A percentile compares a stretch with the other conserved stretches of the same genome.
These are phyloP conservation scores for Aspergillus brunneoviolaceus DNA, from an alignment of 2,329 filamentous ascomycete genomes.

Conservation along the genomic window DNA sequence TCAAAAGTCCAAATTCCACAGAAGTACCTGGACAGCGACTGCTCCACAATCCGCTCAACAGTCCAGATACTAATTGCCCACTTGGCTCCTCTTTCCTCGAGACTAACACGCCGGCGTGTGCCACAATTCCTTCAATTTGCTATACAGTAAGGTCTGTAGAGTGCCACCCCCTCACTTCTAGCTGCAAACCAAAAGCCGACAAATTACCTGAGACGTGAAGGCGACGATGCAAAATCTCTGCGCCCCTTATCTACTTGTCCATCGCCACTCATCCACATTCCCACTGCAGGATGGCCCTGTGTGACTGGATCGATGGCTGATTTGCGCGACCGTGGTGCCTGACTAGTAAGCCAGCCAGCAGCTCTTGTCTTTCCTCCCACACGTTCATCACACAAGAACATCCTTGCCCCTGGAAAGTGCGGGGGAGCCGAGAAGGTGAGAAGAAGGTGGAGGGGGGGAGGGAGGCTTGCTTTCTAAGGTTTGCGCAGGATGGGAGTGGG, in stretches of 20 bases:
- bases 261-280: neutral
- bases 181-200: neutral
- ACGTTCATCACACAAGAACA: constrained; percentile 3
- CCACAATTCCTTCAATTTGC: neutral
- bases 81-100: neutral
- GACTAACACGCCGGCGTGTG: neutral
- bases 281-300: constrained; percentile 2
- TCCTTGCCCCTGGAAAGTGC: constrained; percentile 9
- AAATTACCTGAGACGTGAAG: neutral
- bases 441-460: constrained; percentile 7
- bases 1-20: neutral
- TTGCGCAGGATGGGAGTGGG: neutral
- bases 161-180: neutral
- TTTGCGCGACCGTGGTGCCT: constrained; percentile 7
- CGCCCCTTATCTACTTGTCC: neutral
- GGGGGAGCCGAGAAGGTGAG: constrained; percentile 6
- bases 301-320: constrained; percentile 3
- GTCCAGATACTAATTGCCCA: neutral
- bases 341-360: constrained; percentile 5
- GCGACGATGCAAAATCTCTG: neutral
- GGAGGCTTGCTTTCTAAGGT: constrained; percentile 8
- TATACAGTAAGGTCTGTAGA: too few species aligned
- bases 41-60: neutral
- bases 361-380: neutral
- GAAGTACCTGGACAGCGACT: too few species aligned